These are phyloP conservation scores for Cruciata laevipes DNA, from an alignment of 257 asterid genomes.

Conservation along the genomic window DNA sequence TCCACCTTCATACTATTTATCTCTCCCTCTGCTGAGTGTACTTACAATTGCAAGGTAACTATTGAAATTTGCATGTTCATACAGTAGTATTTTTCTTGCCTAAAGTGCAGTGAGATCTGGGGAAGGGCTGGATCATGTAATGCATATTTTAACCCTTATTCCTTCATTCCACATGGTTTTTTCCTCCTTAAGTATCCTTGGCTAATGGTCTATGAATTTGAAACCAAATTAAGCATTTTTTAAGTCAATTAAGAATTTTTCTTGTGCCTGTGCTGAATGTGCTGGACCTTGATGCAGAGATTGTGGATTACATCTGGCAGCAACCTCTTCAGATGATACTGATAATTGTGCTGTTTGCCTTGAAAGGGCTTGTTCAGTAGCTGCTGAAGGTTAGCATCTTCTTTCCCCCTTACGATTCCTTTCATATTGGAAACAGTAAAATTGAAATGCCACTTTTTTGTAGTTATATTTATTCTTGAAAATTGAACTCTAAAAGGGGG, in stretches of 20 bases:
- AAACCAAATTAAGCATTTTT: neutral
- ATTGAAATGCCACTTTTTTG: neutral
- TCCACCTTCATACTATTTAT: slow-evolving; percentile 74
- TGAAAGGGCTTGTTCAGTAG: slow-evolving; percentile 80
- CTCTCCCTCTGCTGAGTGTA: slow-evolving; percentile 85
- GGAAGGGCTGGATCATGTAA: neutral
- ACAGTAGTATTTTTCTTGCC: neutral
- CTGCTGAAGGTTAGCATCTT: slow-evolving; percentile 62
- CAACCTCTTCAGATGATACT: slow-evolving; percentile 61
- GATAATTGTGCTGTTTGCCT: slow-evolving; percentile 91
- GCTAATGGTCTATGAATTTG: neutral
- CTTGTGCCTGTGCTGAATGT: neutral
- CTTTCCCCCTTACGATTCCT: slow-evolving; percentile 2
- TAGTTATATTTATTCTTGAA: neutral
- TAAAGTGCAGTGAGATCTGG: neutral
- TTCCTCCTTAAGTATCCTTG: neutral
- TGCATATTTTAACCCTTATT: neutral
- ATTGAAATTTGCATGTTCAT: neutral
- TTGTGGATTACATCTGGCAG: slow-evolving; percentile 60
- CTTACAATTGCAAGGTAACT: slow-evolving; percentile 85
- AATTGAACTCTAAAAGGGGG: neutral
- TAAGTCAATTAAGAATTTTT: neutral
- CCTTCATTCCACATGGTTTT: neutral
- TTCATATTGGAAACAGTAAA: neutral
- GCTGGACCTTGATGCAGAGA: slow-evolving; percentile 49